Conservation (phyloP, 768 basidiomycete genomes). For the Kwoniella sp. region DNA sequence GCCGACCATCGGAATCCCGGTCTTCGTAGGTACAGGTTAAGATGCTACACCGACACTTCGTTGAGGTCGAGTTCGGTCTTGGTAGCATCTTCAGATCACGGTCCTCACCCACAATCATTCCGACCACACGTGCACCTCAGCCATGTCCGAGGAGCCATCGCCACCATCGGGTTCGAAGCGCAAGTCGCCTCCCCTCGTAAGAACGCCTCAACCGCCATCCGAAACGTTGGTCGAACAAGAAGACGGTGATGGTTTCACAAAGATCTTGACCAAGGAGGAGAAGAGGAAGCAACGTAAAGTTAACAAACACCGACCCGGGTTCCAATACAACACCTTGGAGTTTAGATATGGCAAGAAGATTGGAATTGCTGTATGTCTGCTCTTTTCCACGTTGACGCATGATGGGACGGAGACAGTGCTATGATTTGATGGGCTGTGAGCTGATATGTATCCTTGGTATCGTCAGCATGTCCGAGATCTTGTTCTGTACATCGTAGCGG, state of each 20-base stretch:
- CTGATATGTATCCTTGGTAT: background rate
- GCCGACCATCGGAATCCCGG: too few species aligned
- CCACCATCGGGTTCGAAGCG: background rate
- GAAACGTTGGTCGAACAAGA: background rate
- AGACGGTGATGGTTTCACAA: constrained; percentile 47
- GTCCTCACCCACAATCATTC: too few species aligned
- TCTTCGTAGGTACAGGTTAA: too few species aligned
- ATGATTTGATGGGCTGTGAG: background rate
- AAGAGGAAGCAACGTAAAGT: constrained; percentile 48
- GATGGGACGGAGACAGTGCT: background rate
- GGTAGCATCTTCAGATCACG: too few species aligned
- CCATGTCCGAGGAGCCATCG: constrained; percentile 14
- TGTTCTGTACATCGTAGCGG: constrained; percentile 75
- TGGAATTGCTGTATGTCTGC: constrained; percentile 72
- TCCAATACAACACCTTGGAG: constrained; percentile 78
- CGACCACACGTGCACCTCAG: background rate
- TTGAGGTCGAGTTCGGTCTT: too few species aligned
- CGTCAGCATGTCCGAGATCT: constrained; percentile 84
- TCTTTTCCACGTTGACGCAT: constrained; percentile 1
- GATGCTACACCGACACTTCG: too few species aligned
- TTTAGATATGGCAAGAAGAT: constrained; percentile 77
- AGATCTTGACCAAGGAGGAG: constrained; percentile 49
- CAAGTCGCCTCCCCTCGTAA: constrained; percentile 12
- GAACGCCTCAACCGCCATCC: constrained; percentile 2
- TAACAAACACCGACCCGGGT: constrained; percentile 68